Percentiles rank a stretch among this genome's conserved stretches.
These are phyloP conservation scores for Stentor roeselii DNA, from an alignment of 73 alveolate species.

Conservation along the genomic window DNA sequence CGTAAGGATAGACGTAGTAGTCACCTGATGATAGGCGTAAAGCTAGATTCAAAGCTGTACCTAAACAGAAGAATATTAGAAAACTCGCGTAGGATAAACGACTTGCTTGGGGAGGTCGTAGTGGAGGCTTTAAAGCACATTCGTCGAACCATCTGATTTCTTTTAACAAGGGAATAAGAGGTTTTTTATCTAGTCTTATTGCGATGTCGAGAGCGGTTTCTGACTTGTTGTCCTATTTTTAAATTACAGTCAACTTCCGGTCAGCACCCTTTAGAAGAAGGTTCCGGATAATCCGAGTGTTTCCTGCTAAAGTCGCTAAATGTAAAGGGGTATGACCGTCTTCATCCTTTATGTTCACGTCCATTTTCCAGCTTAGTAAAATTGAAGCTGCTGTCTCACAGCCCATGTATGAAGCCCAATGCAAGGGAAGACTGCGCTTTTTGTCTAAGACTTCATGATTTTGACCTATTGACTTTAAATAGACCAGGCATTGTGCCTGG, in stretches of 20 bases:
- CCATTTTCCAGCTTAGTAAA: not conserved
- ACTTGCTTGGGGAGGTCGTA: not conserved
- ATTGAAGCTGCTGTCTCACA: constrained; percentile 38
- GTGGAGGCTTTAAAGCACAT: constrained; percentile 14
- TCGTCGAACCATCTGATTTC: not conserved
- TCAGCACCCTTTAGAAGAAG: constrained; percentile 29
- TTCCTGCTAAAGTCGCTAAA: constrained; percentile 24
- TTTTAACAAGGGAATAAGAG: not conserved
- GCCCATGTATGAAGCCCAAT: constrained; percentile 91
- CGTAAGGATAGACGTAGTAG: not conserved
- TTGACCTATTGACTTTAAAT: constrained; percentile 72
- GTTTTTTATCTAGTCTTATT: not conserved
- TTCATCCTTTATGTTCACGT: not conserved
- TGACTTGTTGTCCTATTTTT: not conserved
- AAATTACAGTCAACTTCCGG: not conserved
- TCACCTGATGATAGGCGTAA: not conserved
- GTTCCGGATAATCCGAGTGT: not conserved
- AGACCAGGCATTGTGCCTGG: constrained; percentile 72
- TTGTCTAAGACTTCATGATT: constrained; percentile 62
- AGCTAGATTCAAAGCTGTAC: constrained; percentile 12
- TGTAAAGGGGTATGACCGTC: constrained; percentile 34
- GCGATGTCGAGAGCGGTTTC: constrained; percentile 24
- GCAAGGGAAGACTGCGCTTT: constrained; percentile 84
- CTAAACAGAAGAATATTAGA: not conserved
- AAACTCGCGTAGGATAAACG: not conserved